Percentiles rank a stretch among this genome's conserved stretches.
These are phyloP conservation scores for Talaromyces proteolyticus DNA, from an alignment of 495 filamentous ascomycete genomes.

Conservation along the genomic window DNA sequence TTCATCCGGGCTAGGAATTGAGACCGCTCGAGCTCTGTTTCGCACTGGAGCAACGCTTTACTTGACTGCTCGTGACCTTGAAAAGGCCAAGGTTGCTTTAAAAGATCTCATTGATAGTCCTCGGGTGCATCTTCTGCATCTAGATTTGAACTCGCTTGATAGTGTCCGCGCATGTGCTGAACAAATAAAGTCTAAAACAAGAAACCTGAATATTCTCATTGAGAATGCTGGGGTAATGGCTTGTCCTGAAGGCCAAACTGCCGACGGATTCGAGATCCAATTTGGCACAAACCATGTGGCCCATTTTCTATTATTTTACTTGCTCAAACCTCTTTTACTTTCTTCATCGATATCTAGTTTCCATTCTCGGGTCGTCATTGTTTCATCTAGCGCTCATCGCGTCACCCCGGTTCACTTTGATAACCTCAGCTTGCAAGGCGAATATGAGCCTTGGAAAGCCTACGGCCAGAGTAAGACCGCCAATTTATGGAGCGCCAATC, in stretches of 20 bases:
- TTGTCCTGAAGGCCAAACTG: slow-evolving; percentile 25
- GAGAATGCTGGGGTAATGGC: slow-evolving; percentile 30
- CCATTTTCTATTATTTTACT: slow-evolving; percentile 47
- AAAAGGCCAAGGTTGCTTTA: slow-evolving; percentile 28
- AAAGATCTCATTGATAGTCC: too few species aligned
- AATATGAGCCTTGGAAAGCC: slow-evolving; percentile 29
- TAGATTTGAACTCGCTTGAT: slow-evolving; percentile 35
- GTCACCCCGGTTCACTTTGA: slow-evolving; percentile 14
- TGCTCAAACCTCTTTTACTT: slow-evolving; percentile 36
- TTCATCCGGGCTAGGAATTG: slow-evolving; percentile 46
- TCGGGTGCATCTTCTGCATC: slow-evolving; percentile 25
- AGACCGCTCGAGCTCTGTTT: slow-evolving; percentile 39
- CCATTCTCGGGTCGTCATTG: slow-evolving; percentile 35
- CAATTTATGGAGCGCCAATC: slow-evolving; percentile 34
- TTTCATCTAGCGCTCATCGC: slow-evolving; percentile 35
- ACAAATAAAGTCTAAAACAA: slow-evolving; percentile 23
- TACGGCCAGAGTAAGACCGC: slow-evolving; percentile 35
- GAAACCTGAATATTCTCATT: slow-evolving; percentile 25
- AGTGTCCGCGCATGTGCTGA: slow-evolving; percentile 33
- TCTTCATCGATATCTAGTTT: slow-evolving; percentile 29
- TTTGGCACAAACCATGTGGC: slow-evolving; percentile 45
- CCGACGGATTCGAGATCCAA: slow-evolving; percentile 41
- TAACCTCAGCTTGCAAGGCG: slow-evolving; percentile 25
- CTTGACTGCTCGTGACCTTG: slow-evolving; percentile 30
- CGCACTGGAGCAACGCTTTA: slow-evolving; percentile 43